These are phyloP conservation scores for Naganishia friedmannii DNA, from an alignment of 768 basidiomycete species.

Conservation along the genomic window DNA sequence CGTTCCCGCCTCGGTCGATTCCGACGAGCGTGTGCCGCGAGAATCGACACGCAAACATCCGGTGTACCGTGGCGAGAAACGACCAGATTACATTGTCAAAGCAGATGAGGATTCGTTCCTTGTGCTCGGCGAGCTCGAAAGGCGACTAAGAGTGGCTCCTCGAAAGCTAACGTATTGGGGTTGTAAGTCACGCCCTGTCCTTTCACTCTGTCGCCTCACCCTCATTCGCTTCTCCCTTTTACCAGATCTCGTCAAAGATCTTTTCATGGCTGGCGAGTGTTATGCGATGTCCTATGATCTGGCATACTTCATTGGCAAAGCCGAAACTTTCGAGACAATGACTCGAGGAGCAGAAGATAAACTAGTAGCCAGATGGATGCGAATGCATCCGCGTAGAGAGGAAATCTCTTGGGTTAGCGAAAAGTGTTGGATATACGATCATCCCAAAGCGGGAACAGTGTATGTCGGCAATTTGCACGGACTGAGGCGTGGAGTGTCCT, in stretches of 20 bases:
- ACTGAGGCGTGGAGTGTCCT: slow-evolving; percentile 3
- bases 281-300: slow-evolving; percentile 87
- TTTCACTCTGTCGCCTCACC: no score
- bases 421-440: slow-evolving; percentile 96
- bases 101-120: slow-evolving; percentile 94
- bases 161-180: slow-evolving; percentile 56
- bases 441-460: slow-evolving; percentile 90
- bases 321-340: slow-evolving; percentile 64
- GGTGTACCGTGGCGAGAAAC: slow-evolving; percentile 55
- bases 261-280: slow-evolving; percentile 92
- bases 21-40: not conserved
- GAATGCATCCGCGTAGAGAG: slow-evolving; percentile 65
- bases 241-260: slow-evolving; percentile 71
- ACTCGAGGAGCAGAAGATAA: slow-evolving; percentile 87
- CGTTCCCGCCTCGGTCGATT: not conserved
- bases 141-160: slow-evolving; percentile 75
- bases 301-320: slow-evolving; percentile 79
- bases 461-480: slow-evolving; percentile 54
- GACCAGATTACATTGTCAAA: slow-evolving; percentile 89
- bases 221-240: not conserved
- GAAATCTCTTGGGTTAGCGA: slow-evolving; percentile 87
- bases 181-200: slow-evolving; percentile 40
- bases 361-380: slow-evolving; percentile 83
- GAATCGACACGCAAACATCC: not conserved
- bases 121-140: slow-evolving; percentile 89